These are phyloP conservation scores for Inga leiocalycina DNA, from an alignment of 306 rosid species.

Conservation along the genomic window DNA sequence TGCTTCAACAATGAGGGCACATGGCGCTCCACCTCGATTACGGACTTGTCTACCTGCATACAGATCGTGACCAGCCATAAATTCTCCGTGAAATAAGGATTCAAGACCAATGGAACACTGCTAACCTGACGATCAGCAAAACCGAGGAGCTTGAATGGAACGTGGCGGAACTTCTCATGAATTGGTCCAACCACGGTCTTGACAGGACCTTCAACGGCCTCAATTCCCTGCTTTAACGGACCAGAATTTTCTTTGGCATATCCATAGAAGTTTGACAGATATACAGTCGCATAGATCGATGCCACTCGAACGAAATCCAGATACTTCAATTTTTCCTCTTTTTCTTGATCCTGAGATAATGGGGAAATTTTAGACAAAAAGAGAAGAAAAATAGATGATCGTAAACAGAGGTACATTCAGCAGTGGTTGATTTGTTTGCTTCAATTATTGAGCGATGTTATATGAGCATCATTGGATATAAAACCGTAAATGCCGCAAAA, in stretches of 20 bases:
- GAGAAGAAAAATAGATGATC: background rate
- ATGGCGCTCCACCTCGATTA: slow-evolving; percentile 40
- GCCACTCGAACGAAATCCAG: slow-evolving; percentile 54
- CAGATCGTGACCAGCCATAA: background rate
- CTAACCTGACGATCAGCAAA: slow-evolving; percentile 56
- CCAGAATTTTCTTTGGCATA: slow-evolving; percentile 59
- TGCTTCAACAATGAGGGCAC: slow-evolving; percentile 46
- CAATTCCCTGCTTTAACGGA: slow-evolving; percentile 51
- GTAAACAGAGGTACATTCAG: background rate
- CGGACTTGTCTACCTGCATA: slow-evolving; percentile 46
- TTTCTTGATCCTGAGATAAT: slow-evolving; percentile 30
- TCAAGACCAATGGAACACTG: background rate
- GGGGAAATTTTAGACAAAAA: background rate
- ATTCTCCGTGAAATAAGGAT: background rate
- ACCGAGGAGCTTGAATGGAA: slow-evolving; percentile 48
- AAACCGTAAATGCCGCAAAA: background rate
- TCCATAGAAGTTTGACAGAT: slow-evolving; percentile 46
- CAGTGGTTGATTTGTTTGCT: background rate
- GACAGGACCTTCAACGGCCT: slow-evolving; percentile 54
- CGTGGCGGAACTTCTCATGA: slow-evolving; percentile 50
- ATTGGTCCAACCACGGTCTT: slow-evolving; percentile 54
- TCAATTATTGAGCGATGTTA: background rate
- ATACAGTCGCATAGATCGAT: slow-evolving; percentile 38
- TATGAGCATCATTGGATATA: background rate
- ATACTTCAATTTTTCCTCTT: slow-evolving; percentile 45